Percentiles rank a stretch among this genome's conserved stretches.
phyloP scores from a whole-genome alignment of 192 early-diverging fungal species.

The Umbelopsis sp. region DNA sequence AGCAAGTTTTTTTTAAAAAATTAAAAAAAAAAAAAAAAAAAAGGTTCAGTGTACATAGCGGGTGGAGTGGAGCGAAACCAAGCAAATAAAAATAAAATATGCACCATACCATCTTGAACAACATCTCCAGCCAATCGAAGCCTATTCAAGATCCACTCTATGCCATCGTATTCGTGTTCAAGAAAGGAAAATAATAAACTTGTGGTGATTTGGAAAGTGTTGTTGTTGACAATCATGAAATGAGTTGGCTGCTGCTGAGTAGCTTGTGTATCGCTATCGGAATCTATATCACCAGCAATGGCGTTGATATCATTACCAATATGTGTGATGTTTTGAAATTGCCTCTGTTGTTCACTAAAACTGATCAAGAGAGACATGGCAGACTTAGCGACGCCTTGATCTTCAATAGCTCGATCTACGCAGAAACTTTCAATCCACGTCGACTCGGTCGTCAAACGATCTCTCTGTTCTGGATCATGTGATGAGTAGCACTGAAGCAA shows the following conservation, averaged over 20 bases:
- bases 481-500: constrained; percentile 37
- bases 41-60: no score
- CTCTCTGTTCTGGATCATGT: constrained; percentile 9
- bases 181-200: constrained; percentile 44
- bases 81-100: no score
- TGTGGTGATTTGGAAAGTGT: constrained; percentile 35
- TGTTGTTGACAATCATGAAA: constrained; percentile 47
- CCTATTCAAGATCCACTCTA: constrained; percentile 51
- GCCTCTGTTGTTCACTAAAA: constrained; percentile 33
- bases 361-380: constrained; percentile 42
- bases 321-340: constrained; percentile 29
- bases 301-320: constrained; percentile 36
- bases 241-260: constrained; percentile 17
- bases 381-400: constrained; percentile 38
- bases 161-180: constrained; percentile 45
- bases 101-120: constrained; percentile 15
- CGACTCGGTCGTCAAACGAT: constrained; percentile 32
- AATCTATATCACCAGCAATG: constrained; percentile 29
- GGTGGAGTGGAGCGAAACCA: no score
- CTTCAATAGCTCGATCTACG: constrained; percentile 47
- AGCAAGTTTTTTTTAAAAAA: no score
- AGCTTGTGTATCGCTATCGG: constrained; percentile 20
- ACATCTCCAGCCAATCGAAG: constrained; percentile 38
- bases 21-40: no score
- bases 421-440: constrained; percentile 45